Evolutionary conservation across 2,329 filamentous ascomycete genomes (phyloP), one percentile per base, ranked within the genome.

Genomic region (Aaosphaeria pasadenensis): DNA sequence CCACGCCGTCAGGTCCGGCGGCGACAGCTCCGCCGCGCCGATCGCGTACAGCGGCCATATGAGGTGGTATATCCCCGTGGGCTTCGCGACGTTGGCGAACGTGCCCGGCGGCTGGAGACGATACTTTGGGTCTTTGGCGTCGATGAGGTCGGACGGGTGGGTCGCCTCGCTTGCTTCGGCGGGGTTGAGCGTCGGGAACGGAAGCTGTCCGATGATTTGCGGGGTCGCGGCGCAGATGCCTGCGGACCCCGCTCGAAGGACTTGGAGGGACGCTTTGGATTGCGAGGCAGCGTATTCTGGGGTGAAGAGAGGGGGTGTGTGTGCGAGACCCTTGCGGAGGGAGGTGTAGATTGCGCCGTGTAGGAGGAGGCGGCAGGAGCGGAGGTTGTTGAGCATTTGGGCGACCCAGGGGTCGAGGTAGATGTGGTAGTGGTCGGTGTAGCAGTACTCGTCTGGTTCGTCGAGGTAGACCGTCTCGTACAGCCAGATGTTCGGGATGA

Each of bases 381-480:
- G 49, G 28, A 67, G 54, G 36, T 62, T 60, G 46, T 66, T 68
- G 62, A 59, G 66, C 53, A 66, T 62, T 32, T 62, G 57, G 3
- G 53, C 52, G 7, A 67, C 56, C 62, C 64, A 67, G 2, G 59
- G 55, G 35, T 64, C 59, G 6, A 51, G 46, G 49, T 67, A 69
- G 13, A 67, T 49, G 47, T 67, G 57, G 39, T 66, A 69, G 31
- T 45, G 49, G 5, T 54, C 50, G 2, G 57, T 55, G 49, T 53
- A 58, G 1, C 57, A 54, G 31, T 59, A 41, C 9, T 57, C 44
- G 0, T 53, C 49, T 30, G 53, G 49, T 9, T 50, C n/a, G 2
- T 54, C 46, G 2, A 63, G 47, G 30, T 47, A 36, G 1, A 63
- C 42, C 4, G 45, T 59, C 39, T 60, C 54, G 40, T 60, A 60